Evolutionary conservation across 2,329 filamentous ascomycete genomes (phyloP).

Genomic region (Purpureocillium lavendulum): DNA sequence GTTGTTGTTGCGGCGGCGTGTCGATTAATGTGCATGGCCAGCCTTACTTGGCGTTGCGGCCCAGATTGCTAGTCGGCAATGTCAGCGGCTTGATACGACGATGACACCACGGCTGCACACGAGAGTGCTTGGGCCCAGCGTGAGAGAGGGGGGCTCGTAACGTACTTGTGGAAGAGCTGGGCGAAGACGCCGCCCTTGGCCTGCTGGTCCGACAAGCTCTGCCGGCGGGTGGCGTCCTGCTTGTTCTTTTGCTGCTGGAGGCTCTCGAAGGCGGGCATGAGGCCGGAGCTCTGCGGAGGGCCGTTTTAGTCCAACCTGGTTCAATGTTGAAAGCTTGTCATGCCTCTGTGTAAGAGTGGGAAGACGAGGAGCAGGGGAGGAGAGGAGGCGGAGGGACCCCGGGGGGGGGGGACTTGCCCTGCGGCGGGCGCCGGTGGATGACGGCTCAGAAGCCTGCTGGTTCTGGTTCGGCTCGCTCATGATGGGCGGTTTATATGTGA

Average conservation of each 20-base stretch:
- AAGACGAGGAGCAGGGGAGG: neutral
- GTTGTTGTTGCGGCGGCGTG: too few species aligned
- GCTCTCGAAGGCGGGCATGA: slow-evolving; percentile 39
- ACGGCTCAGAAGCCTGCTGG: slow-evolving; percentile 6
- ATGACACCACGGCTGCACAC: too few species aligned
- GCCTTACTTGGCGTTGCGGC: slow-evolving; percentile 20
- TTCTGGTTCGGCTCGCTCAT: slow-evolving; percentile 20
- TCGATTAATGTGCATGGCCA: too few species aligned
- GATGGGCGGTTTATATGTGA: slow-evolving; percentile 9
- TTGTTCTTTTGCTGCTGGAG: slow-evolving; percentile 43
- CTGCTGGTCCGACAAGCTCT: slow-evolving; percentile 47
- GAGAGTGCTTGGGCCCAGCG: too few species aligned
- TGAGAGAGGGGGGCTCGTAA: slow-evolving; percentile 1
- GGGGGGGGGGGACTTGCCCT: slow-evolving; percentile 12
- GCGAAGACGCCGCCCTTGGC: slow-evolving; percentile 40
- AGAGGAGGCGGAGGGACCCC: neutral
- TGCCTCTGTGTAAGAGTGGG: too few species aligned
- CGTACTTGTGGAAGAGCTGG: slow-evolving; percentile 50
- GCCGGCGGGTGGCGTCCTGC: slow-evolving; percentile 38
- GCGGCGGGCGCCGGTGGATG: slow-evolving; percentile 15
- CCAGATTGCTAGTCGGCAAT: slow-evolving; percentile 19
- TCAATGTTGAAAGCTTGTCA: too few species aligned
- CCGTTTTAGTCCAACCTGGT: too few species aligned
- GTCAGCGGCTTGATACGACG: neutral
- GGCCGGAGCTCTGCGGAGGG: slow-evolving; percentile 31